Evolutionary conservation across 768 basidiomycete species (phyloP).

Genomic region (Lactarius pseudohatsudake): DNA sequence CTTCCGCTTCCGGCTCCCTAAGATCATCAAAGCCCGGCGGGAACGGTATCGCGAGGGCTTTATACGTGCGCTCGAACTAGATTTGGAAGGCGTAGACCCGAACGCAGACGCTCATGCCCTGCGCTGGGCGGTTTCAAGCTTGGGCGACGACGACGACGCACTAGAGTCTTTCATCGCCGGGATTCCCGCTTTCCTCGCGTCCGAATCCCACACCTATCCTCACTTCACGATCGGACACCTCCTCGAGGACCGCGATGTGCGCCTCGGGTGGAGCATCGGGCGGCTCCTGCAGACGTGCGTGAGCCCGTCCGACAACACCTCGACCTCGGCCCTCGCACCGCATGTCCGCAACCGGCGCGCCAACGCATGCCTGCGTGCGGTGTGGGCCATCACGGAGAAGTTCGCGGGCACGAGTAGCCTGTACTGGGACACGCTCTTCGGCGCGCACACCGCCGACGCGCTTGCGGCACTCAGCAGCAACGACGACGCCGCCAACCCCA

Average conservation of each 20-base stretch:
- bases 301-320: not conserved
- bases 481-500: conserved; percentile 1
- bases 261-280: conserved; percentile 25
- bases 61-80: conserved; percentile 9
- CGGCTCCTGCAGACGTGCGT: conserved; percentile 23
- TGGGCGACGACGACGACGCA: conserved; percentile 1
- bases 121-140: conserved; percentile 14
- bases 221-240: conserved; percentile 21
- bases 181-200: conserved; percentile 21
- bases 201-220: conserved; percentile 15
- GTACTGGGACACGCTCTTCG: conserved; percentile 26
- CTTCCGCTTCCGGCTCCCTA: conserved; percentile 15
- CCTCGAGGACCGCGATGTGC: conserved; percentile 19
- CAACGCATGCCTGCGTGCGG: conserved; percentile 10
- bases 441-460: conserved; percentile 16
- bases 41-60: conserved; percentile 24
- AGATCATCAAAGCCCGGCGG: conserved; percentile 2
- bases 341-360: conserved; percentile 11
- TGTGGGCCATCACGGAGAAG: conserved; percentile 26
- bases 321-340: not conserved
- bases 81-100: conserved; percentile 2
- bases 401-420: not conserved
- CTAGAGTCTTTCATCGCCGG: conserved; percentile 23
- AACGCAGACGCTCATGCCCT: conserved; percentile 16
- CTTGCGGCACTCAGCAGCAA: conserved; percentile 5